Base-by-base conservation (phyloP, 352 stramenopile genomes). In the Pythium diclinum region DNA sequence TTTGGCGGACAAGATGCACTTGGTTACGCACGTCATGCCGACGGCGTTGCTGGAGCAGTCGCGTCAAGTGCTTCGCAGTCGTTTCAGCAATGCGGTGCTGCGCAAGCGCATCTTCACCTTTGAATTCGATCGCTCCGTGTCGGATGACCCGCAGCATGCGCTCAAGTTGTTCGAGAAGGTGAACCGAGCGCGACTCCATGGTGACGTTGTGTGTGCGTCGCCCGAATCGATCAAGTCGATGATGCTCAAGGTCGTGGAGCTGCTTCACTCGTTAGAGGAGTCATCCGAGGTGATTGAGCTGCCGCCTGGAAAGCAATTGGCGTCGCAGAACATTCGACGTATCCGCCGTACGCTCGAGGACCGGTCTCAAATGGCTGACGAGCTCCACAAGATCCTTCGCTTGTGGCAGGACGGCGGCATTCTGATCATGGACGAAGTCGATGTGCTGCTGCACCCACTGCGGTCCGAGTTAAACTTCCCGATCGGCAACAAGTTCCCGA, bases 21-120 rank as follows among this genome's bases (percentile, higher is more conserved):
- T 99, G 28, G 91, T 99, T 19, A 96, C 83, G n/a, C 88, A 99
- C 67, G 97, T 99, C 23, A 98, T 99, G 75, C 98, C 98, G 17
- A 97, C 98, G 59, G 95, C 98, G 17, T 83, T 99, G 28, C 74
- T 99, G 33, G 97, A 99, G 61, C 98, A 99, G 71, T 99, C 97
- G 25, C 84, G 97, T 44, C 94, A 97, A 68, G 97, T 99, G 2
- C 94, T 99, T 57, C 83, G 97, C 30, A 95, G 97, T 67, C 94
- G 97, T 44, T 99, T 99, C 80, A 98, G 95, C 68, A 97, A 92
- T 42, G 69, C 97, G 23, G 91, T 99, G 32, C 82, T 99, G 5
- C 85, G 93, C 19, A 99, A 99, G 65, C 96, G 97, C 1, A 97
- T 99, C 33, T 99, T 99, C 67, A 99, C 97, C 34, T 99, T 99